Base-by-base conservation (phyloP, 768 basidiomycete genomes). In the Cystoderma amianthinum region DNA sequence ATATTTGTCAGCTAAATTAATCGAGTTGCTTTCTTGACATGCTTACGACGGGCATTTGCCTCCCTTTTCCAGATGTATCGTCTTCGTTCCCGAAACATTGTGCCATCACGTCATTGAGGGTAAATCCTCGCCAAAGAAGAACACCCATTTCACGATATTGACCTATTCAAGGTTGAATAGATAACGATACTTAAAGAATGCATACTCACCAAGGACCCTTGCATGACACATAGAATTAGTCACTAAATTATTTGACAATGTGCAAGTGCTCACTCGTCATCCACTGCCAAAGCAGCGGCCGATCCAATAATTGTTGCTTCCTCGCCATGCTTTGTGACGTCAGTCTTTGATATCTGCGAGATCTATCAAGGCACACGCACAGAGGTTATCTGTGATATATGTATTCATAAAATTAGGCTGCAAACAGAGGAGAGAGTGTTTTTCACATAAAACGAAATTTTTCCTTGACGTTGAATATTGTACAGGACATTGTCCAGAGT, bases 61-160 rank as follows among this genome's bases (percentile, higher is more conserved):
- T 73, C 13, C 93, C 92, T 55, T 92, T 93, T 5, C 84, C 80
- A 9, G 80, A 75, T 9, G 59, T 71, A 57, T 97, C 93, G 46
- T 88, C 78, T 50, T 78, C 64, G 49, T 88, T 94, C 22, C 90
- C 87, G 53, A 96, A 90, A 59, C 89, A 93, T 58, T 96, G 93
- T 0, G 80, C 81, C 89, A 97, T 94, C 44, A 86, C 65, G n/a
- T 73, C 64, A 51, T 91, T 78, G 15, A 93, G 58, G 13, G 76
- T 68, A 56, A 87, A 95, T 16, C 82, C 88, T 30, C 94, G 77
- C 83, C 89, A 94, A 1, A 95, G 65, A 5, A 96, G 71, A 4
- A 93, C 92, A 32, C 90, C 93, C 68, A 90, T 80, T 69, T 90
- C 91, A 41, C 89, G 85, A 54, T 97, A 97, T 70, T 97, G 93